phyloP scores from a whole-genome alignment of 106 monocot genomes.

The Gastrodia elata region DNA sequence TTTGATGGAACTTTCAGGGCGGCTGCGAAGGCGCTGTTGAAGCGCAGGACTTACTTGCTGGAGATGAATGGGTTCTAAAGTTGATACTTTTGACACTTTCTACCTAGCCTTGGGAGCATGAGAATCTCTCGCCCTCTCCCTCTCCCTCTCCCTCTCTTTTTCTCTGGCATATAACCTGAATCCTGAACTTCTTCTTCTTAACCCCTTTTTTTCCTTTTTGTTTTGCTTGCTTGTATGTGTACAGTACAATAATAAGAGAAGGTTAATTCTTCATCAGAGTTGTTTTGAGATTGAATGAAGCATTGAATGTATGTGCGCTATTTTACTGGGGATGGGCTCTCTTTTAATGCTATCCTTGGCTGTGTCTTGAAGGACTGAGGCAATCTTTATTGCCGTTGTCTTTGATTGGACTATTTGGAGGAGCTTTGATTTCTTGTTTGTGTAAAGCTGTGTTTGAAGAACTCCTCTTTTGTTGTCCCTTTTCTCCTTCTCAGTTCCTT shows the following conservation, averaged over 20 bases:
- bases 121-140: neutral
- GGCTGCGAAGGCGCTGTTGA: conserved; percentile 51
- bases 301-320: neutral
- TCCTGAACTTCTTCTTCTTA: neutral
- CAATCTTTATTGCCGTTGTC: too few species aligned
- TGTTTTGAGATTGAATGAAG: neutral
- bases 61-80: conserved; percentile 84
- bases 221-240: neutral
- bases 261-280: too few species aligned
- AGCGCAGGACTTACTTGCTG: conserved; percentile 58
- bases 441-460: neutral
- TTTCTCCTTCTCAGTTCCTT: too few species aligned
- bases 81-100: neutral
- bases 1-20: conserved; percentile 67
- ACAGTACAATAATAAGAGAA: neutral
- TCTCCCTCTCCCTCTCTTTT: neutral
- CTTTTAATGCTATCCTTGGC: neutral
- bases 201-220: too few species aligned
- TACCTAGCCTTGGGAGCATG: neutral
- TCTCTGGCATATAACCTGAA: neutral
- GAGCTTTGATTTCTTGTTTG: neutral
- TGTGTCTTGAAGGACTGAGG: neutral
- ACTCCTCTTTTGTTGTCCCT: neutral
- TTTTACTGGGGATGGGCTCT: neutral
- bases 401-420: neutral